Conservation (phyloP, 108 stramenopile species). For the Cyclostephanos invisitatus region DNA sequence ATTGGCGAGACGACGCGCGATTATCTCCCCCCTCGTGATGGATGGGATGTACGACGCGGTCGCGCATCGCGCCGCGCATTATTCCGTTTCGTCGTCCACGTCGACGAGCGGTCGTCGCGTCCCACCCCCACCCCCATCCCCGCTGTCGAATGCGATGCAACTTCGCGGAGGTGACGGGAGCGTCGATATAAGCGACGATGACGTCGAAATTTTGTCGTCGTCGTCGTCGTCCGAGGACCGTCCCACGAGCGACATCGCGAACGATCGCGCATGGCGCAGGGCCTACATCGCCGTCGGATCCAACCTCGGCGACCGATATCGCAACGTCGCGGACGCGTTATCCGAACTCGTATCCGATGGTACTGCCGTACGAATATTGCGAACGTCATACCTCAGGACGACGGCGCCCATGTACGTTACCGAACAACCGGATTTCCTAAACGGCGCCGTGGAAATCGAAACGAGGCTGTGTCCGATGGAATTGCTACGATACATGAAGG, state of each 20-base stretch:
- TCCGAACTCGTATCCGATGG: slow-evolving; percentile 39
- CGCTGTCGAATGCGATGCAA: not conserved
- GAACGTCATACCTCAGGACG: slow-evolving; percentile 76
- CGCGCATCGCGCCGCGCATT: too few species aligned
- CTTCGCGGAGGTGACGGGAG: not conserved
- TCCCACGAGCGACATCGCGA: not conserved
- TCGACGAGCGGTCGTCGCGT: too few species aligned
- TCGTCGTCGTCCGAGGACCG: too few species aligned
- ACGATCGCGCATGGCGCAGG: slow-evolving; percentile 23
- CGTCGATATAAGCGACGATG: too few species aligned
- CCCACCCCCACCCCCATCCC: not conserved
- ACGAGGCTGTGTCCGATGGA: slow-evolving; percentile 59
- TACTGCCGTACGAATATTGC: slow-evolving; percentile 35
- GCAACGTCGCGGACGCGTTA: slow-evolving; percentile 60
- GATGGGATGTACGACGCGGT: too few species aligned
- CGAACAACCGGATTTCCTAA: slow-evolving; percentile 85
- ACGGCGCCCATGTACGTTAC: slow-evolving; percentile 88
- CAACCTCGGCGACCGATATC: slow-evolving; percentile 74
- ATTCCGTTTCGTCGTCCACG: not conserved
- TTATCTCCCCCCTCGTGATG: too few species aligned
- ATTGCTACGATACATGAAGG: slow-evolving; percentile 61
- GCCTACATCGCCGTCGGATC: slow-evolving; percentile 83
- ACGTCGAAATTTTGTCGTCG: too few species aligned
- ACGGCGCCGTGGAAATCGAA: slow-evolving; percentile 82
- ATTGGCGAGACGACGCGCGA: too few species aligned